These are phyloP conservation scores for Phyllosticta citrichinensis DNA, from an alignment of 2,329 filamentous ascomycete species.

Conservation along the genomic window DNA sequence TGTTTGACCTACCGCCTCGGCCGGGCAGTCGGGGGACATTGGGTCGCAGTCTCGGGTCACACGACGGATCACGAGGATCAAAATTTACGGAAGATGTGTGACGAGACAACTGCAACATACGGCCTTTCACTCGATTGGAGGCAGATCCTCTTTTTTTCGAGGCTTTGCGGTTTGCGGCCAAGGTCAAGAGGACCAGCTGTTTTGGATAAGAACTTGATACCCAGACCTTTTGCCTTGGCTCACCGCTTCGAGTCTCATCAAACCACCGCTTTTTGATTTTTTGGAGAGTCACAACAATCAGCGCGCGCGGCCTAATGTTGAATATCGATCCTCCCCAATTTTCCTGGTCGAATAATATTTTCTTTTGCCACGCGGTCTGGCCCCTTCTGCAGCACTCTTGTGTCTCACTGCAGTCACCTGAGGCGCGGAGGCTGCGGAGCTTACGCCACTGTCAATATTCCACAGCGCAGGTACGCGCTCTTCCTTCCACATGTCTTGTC, in stretches of 20 bases:
- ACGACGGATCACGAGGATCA: conserved; percentile 37
- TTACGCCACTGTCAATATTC: neutral
- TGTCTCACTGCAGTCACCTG: neutral
- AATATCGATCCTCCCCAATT: neutral
- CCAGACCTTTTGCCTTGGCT: neutral
- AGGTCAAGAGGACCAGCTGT: neutral
- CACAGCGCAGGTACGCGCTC: neutral
- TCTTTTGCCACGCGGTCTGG: neutral
- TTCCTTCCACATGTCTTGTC: too few relatives aligned
- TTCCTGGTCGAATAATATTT: neutral
- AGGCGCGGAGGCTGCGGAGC: neutral
- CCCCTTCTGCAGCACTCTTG: neutral
- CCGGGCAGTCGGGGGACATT: conserved; percentile 23
- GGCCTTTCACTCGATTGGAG: neutral
- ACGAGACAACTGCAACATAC: conserved; percentile 10
- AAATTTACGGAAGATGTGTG: conserved; percentile 39
- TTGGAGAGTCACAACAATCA: neutral
- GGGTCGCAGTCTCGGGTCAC: conserved; percentile 34
- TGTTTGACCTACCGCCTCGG: conserved; percentile 24
- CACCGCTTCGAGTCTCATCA: neutral
- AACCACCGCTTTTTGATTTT: neutral
- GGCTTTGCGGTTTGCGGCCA: neutral
- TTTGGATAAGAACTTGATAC: neutral
- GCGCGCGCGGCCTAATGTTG: neutral
- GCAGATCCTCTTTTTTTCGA: neutral